phyloP scores from a whole-genome alignment of 352 stramenopile species.

The Stramenopiles sp. region DNA sequence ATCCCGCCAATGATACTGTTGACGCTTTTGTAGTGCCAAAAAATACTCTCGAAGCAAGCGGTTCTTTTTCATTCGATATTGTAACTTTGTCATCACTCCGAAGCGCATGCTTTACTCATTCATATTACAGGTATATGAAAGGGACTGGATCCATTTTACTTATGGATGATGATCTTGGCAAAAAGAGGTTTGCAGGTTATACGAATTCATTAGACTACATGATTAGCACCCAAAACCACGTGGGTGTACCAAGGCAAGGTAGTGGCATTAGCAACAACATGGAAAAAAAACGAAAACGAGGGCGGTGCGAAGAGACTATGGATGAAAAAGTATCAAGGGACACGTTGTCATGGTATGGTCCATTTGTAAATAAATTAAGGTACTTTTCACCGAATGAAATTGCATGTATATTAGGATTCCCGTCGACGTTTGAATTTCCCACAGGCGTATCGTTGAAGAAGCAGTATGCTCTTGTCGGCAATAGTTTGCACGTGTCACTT shows the following conservation, averaged over 20 bases:
- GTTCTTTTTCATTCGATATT: constrained; percentile 42
- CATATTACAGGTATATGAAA: constrained; percentile 35
- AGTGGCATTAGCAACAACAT: not conserved
- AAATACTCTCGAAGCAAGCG: constrained; percentile 28
- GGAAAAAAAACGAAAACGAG: not conserved
- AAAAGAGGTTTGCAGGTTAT: not conserved
- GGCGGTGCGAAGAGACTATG: no score
- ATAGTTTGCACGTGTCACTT: constrained; percentile 26
- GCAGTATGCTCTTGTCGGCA: constrained; percentile 23
- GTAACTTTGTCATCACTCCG: constrained; percentile 27
- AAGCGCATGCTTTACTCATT: constrained; percentile 37
- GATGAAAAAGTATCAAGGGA: not conserved
- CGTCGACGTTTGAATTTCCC: constrained; percentile 23
- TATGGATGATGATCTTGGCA: not conserved
- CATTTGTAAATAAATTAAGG: constrained; percentile 1
- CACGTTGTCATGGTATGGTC: not conserved
- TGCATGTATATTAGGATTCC: constrained; percentile 24
- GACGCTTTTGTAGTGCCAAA: constrained; percentile 14
- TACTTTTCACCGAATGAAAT: constrained; percentile 27
- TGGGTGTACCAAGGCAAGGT: not conserved
- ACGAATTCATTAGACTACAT: not conserved
- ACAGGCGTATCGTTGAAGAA: constrained; percentile 16
- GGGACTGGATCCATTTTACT: constrained; percentile 39
- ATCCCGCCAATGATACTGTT: not conserved
- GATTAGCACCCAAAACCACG: not conserved